Conservation (phyloP, 2,329 filamentous ascomycete genomes). For the Phyllosticta paracitricarpa region DNA sequence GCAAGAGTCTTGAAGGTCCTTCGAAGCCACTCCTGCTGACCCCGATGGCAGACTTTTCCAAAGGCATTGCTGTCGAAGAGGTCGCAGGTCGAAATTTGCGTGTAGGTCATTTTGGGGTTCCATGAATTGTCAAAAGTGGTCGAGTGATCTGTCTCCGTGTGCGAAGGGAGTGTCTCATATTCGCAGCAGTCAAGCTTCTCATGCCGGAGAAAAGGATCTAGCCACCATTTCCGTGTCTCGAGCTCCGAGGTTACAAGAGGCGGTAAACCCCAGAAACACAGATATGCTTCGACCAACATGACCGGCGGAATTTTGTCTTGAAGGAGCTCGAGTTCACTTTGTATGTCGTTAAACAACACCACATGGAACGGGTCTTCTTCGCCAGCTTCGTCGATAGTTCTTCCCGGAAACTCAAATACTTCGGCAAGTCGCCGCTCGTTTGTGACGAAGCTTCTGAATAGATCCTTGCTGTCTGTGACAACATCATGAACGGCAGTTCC, state of each 20-base stretch:
- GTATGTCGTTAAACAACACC: conserved; percentile 68
- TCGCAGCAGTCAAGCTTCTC: conserved; percentile 14
- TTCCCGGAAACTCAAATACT: conserved; percentile 53
- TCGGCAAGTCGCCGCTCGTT: conserved; percentile 45
- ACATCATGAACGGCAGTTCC: not conserved
- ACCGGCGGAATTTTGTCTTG: conserved; percentile 27
- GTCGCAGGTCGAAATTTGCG: conserved; percentile 7
- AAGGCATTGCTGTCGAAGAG: conserved; percentile 10
- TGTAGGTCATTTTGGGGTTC: not conserved
- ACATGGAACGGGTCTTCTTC: conserved; percentile 78
- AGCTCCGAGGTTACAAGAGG: conserved; percentile 29
- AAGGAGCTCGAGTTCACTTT: conserved; percentile 46
- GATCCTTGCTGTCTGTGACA: conserved; percentile 11
- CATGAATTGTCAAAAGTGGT: not conserved
- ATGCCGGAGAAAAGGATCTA: conserved; percentile 46
- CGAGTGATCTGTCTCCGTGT: not conserved
- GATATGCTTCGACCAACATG: conserved; percentile 57
- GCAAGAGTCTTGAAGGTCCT: conserved; percentile 51
- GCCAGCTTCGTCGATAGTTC: conserved; percentile 62
- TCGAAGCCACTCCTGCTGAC: conserved; percentile 37
- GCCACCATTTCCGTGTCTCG: conserved; percentile 24
- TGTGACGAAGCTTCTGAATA: conserved; percentile 20
- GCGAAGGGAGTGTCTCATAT: not conserved
- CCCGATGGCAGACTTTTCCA: not conserved
- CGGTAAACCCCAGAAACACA: conserved; percentile 39